phyloP scores from a whole-genome alignment of 2,329 filamentous ascomycete species.

The Grosmannia serpens region DNA sequence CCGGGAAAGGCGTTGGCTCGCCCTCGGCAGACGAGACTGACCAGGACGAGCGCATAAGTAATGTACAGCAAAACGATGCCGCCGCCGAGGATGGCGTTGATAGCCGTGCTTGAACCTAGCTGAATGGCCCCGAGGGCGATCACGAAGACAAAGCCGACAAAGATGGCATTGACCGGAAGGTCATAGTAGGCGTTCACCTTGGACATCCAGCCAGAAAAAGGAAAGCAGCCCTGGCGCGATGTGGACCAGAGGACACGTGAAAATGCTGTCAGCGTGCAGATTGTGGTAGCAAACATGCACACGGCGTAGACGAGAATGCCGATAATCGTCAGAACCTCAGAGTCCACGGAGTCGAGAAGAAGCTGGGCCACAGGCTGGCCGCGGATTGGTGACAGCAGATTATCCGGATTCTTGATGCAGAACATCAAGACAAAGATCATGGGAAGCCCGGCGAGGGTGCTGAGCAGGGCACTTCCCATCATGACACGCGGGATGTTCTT shows the following conservation, averaged over 20 bases:
- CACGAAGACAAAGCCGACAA: not conserved
- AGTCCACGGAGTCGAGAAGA: not conserved
- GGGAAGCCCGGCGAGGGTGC: not conserved
- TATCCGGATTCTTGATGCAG: not conserved
- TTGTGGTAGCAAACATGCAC: not conserved
- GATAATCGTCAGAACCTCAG: not conserved
- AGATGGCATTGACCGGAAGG: not conserved
- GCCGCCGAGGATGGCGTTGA: conserved; percentile 2
- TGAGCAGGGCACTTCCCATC: not conserved
- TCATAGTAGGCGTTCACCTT: not conserved
- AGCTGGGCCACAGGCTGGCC: conserved; percentile 3
- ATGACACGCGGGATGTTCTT: conserved; percentile 1
- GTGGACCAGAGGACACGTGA: conserved; percentile 3
- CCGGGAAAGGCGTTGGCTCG: not conserved
- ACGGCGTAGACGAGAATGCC: not conserved
- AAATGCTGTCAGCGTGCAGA: not conserved
- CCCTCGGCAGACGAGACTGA: not conserved
- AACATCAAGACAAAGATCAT: conserved; percentile 3
- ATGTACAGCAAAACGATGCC: not conserved
- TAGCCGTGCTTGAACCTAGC: not conserved
- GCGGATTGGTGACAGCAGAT: not conserved
- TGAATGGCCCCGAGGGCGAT: not conserved
- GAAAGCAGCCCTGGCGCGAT: not conserved
- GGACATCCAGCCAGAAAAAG: not conserved
- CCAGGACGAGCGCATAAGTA: not conserved